Conservation (phyloP, 371 early-diverging fungal species). For the Mortierella sp. region DNA sequence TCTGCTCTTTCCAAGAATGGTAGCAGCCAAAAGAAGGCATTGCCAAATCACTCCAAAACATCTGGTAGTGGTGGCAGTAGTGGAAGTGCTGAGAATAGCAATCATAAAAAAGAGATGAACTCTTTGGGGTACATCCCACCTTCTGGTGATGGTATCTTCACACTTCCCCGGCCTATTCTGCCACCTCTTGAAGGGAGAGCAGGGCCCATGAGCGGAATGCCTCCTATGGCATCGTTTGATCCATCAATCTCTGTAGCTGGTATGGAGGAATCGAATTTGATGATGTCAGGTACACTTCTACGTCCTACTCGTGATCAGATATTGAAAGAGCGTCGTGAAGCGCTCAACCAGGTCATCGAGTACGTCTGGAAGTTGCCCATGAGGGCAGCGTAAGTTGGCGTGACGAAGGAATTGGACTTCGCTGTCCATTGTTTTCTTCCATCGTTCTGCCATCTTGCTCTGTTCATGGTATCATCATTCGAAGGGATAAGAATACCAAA, state of each 20-base stretch:
- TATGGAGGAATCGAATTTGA: slow-evolving; percentile 12
- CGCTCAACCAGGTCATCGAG: slow-evolving; percentile 31
- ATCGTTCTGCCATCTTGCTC: not conserved
- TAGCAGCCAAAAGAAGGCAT: not conserved
- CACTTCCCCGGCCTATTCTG: slow-evolving; percentile 32
- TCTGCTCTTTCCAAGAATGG: not conserved
- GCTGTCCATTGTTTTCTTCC: not conserved
- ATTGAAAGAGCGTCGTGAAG: slow-evolving; percentile 27
- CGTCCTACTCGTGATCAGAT: slow-evolving; percentile 28
- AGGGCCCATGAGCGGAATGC: not conserved
- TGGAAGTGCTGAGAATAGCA: not conserved
- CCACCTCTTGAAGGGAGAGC: slow-evolving; percentile 13
- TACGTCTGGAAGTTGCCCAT: slow-evolving; percentile 31
- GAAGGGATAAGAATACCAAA: not conserved
- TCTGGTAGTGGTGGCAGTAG: not conserved
- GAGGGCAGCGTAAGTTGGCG: slow-evolving; percentile 8
- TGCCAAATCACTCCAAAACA: not conserved
- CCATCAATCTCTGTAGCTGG: not conserved
- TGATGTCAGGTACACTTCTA: slow-evolving; percentile 16
- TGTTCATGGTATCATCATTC: not conserved
- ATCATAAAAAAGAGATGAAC: not conserved
- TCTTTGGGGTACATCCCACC: slow-evolving; percentile 13
- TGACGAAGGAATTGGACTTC: not conserved
- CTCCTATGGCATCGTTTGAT: not conserved
- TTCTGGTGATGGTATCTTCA: slow-evolving; percentile 14